Evolutionary conservation across 1,284 basidiomycete species (phyloP).

Genomic region (Schizophyllum amplum): DNA sequence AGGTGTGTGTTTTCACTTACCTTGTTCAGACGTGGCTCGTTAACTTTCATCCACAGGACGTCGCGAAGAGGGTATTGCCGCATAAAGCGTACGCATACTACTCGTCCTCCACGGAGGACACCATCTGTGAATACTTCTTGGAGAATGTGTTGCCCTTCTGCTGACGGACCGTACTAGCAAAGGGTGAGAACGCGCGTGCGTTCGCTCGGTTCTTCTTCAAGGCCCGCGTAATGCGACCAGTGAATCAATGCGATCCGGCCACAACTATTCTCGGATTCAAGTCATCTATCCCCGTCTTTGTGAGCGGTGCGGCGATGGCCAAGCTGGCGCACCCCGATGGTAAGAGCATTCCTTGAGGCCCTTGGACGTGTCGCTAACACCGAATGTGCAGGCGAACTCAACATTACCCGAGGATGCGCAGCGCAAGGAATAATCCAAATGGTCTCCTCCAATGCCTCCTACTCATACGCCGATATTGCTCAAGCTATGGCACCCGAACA

Average conservation of each 20-base stretch:
- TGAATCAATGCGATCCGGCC: constrained; percentile 63
- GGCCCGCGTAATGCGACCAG: constrained; percentile 69
- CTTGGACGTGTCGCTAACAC: no score
- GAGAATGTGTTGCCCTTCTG: not conserved
- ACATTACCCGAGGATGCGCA: constrained; percentile 74
- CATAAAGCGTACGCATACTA: constrained; percentile 79
- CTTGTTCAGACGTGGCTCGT: not conserved
- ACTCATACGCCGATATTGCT: constrained; percentile 69
- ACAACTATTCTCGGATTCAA: constrained; percentile 72
- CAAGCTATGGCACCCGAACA: constrained; percentile 51
- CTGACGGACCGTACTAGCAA: not conserved
- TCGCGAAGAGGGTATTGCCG: constrained; percentile 61
- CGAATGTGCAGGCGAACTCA: constrained; percentile 42
- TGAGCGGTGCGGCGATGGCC: constrained; percentile 83
- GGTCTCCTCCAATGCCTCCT: constrained; percentile 83
- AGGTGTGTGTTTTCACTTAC: constrained; percentile 33
- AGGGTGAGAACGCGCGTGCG: constrained; percentile 57
- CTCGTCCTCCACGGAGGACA: constrained; percentile 73
- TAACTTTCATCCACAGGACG: constrained; percentile 28
- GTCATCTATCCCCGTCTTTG: constrained; percentile 78
- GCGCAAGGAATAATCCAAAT: constrained; percentile 76
- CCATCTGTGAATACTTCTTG: constrained; percentile 43
- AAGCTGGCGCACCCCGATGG: constrained; percentile 84
- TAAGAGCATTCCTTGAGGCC: no score
- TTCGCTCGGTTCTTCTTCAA: constrained; percentile 80